Evolutionary conservation across 495 filamentous ascomycete species (phyloP).

Genomic region (Aspergillus sclerotioniger): DNA sequence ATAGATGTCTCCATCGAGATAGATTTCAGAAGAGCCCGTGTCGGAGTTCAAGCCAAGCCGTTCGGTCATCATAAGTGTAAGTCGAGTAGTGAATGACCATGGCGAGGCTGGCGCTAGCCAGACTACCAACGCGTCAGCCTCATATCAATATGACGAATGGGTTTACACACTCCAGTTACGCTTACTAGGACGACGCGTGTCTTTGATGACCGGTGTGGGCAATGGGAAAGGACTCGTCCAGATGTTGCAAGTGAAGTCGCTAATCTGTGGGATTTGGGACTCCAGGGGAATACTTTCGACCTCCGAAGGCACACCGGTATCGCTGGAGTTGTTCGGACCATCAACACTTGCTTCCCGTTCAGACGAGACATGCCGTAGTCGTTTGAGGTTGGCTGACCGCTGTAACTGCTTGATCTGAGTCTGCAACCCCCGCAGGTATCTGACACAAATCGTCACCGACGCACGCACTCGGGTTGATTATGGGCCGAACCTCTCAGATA

Average conservation of each 20-base stretch:
- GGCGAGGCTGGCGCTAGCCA: slow-evolving; percentile 32
- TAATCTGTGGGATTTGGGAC: not conserved
- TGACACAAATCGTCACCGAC: not conserved
- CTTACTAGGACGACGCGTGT: not conserved
- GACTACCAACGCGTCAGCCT: slow-evolving; percentile 11
- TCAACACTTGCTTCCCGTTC: not conserved
- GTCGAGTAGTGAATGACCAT: slow-evolving; percentile 33
- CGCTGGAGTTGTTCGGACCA: not conserved
- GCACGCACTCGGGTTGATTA: no score
- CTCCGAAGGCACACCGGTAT: no score
- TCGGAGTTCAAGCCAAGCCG: slow-evolving; percentile 18
- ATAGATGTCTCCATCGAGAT: slow-evolving; percentile 33
- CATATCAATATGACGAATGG: not conserved
- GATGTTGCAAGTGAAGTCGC: not conserved
- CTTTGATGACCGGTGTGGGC: not conserved
- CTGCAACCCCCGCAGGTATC: not conserved
- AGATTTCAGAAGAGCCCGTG: slow-evolving; percentile 8
- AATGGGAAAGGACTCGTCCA: not conserved
- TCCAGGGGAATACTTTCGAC: not conserved
- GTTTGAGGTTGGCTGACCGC: not conserved
- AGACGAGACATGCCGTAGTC: not conserved
- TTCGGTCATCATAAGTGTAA: slow-evolving; percentile 30
- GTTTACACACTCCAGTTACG: slow-evolving; percentile 26
- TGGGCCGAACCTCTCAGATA: slow-evolving; percentile 24
- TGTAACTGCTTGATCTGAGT: not conserved